Percentiles rank a stretch among this genome's conserved stretches.
These are phyloP conservation scores for Diplotaxis tenuifolia DNA, from an alignment of 345 rosid genomes.

Conservation along the genomic window DNA sequence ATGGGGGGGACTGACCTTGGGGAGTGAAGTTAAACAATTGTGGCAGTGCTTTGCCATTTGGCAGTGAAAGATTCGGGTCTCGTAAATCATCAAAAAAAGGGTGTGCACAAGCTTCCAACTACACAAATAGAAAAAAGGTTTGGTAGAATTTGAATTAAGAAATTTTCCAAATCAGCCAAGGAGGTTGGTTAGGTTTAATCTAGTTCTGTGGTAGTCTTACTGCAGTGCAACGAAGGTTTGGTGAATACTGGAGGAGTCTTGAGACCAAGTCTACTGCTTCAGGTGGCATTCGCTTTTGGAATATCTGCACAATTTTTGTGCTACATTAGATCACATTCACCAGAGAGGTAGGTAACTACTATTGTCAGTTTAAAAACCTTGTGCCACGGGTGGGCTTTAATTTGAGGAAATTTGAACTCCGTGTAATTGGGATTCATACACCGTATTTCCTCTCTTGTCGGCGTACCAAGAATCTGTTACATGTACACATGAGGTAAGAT, in stretches of 20 bases:
- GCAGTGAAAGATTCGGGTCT: slow-evolving; percentile 71
- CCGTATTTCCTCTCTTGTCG: slow-evolving; percentile 93
- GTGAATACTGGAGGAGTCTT: slow-evolving; percentile 42
- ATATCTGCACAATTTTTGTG: slow-evolving; percentile 23
- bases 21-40: slow-evolving; percentile 85
- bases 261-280: slow-evolving; percentile 45
- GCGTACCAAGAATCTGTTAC: slow-evolving; percentile 85
- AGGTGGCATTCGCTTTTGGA: slow-evolving; percentile 45
- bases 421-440: slow-evolving; percentile 99
- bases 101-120: slow-evolving; percentile 99
- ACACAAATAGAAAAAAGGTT: neutral
- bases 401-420: slow-evolving; percentile 97
- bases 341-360: slow-evolving; percentile 1
- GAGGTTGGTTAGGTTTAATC: slow-evolving; percentile 4
- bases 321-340: slow-evolving; percentile 18
- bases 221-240: slow-evolving; percentile 45
- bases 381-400: slow-evolving; percentile 99
- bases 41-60: slow-evolving; percentile 89
- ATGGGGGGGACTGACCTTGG: slow-evolving; percentile 67
- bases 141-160: neutral
- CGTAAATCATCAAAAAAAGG: slow-evolving; percentile 89
- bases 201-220: slow-evolving; percentile 15
- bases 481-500: slow-evolving; percentile 4
- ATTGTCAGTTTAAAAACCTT: slow-evolving; percentile 44
- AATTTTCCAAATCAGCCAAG: neutral